Base-by-base conservation (phyloP, 441 rosid genomes). In the Flueggea neowawraea region DNA sequence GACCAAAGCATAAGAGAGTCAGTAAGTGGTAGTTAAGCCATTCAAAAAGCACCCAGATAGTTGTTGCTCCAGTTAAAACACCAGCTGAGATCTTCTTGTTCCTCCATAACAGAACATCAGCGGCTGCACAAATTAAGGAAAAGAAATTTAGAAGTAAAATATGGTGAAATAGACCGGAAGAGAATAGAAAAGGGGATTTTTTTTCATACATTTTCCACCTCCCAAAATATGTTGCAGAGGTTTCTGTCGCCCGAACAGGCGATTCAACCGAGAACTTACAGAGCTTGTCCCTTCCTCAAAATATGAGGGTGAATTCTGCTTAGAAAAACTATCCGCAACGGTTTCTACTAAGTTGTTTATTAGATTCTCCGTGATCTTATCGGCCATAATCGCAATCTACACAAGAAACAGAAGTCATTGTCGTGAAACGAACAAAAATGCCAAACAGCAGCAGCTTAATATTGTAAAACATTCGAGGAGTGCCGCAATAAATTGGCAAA, bases 21-120 rank as follows among this genome's bases (percentile, higher is more conserved):
- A 95, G 73, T 31, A 95, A 84, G 75, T 95, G 87, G 74, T 86
- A 92, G 65, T 88, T 83, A 47, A 91, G 92, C 97, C 98, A 95
- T 76, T 95, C 99, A 67, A 95, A 90, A 45, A 95, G 93, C 73
- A 88, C 74, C 99, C 99, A 91, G 57, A 90, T 57, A 57, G 78
- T 80, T 5, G 99, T 95, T 58, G 99, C 99, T 65, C 76, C 83
- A 53, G 71, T 69, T 51, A 95, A 66, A 60, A 86, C 72, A 57
- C 97, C 67, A 10, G 91, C 93, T 28, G 99, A 95, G 64, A 90
- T 90, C 86, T 91, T 91, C 80, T 91, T 95, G 82, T 91, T 90
- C 93, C 97, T 95, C 99, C 99, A 95, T 56, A 95, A 68, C 67
- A 95, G 76, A 58, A 95, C 98, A 85, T 95, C 99, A 76, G 99